Conservation (phyloP, 192 early-diverging fungal genomes). For the Coemansia sp. region DNA sequence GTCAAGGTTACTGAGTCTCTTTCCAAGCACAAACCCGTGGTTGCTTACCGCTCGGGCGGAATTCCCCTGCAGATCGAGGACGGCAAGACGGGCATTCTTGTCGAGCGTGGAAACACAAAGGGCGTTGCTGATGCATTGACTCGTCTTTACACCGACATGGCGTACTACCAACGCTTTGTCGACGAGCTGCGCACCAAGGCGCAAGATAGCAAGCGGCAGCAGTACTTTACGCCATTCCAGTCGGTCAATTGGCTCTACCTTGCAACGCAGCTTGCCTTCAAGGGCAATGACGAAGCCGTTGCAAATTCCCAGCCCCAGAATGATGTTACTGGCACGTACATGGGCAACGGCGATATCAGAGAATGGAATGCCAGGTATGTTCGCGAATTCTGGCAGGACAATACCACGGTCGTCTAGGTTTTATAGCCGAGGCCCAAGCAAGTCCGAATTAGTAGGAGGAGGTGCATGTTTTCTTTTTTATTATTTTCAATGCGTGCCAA, state of each 20-base stretch:
- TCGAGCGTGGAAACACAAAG: constrained; percentile 62
- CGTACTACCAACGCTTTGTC: constrained; percentile 58
- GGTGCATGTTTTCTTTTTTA: background rate
- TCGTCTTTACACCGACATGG: constrained; percentile 59
- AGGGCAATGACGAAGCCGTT: constrained; percentile 40
- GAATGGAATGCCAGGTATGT: constrained; percentile 51
- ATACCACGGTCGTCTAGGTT: background rate
- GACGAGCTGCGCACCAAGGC: constrained; percentile 53
- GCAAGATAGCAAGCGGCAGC: constrained; percentile 61
- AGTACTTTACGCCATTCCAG: constrained; percentile 69
- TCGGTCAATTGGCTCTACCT: constrained; percentile 76
- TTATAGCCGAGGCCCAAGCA: background rate
- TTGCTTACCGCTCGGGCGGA: constrained; percentile 68
- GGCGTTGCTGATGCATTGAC: constrained; percentile 64
- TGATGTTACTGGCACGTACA: constrained; percentile 47
- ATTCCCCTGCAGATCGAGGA: constrained; percentile 80
- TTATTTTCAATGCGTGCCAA: background rate
- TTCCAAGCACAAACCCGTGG: constrained; percentile 67
- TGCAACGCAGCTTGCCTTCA: constrained; percentile 59
- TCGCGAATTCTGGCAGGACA: constrained; percentile 48
- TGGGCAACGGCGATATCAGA: constrained; percentile 47
- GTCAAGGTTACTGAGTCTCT: constrained; percentile 81
- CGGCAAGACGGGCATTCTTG: constrained; percentile 67
- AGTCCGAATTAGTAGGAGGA: background rate
- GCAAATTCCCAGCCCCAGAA: constrained; percentile 33